Evolutionary conservation across 2,329 filamentous ascomycete species (phyloP).

Genomic region (Geosmithia putterillii): DNA sequence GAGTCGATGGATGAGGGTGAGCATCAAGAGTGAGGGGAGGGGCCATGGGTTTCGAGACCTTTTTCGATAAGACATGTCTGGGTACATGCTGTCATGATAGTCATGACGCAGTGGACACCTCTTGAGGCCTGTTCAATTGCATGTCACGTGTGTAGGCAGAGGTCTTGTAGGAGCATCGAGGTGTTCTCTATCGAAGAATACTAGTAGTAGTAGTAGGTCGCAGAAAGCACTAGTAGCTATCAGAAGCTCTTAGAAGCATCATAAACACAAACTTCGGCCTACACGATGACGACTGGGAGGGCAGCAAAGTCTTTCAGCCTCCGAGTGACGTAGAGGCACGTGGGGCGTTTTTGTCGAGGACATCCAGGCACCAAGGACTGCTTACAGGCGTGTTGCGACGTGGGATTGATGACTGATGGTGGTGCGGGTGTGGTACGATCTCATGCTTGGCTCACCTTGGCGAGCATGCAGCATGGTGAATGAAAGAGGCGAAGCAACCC

Average conservation of each 20-base stretch:
- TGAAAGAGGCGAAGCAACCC: neutral
- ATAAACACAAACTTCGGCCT: neutral
- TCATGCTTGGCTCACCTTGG: no score
- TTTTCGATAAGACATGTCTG: constrained; percentile 21
- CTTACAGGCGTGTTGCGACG: neutral
- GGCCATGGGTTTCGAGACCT: constrained; percentile 29
- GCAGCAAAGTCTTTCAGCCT: neutral
- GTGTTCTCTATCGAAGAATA: no score
- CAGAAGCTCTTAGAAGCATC: neutral
- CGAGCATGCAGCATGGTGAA: neutral
- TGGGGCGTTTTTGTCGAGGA: neutral
- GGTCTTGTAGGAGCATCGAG: no score
- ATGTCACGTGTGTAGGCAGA: no score
- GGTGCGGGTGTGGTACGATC: neutral
- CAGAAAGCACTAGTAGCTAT: neutral
- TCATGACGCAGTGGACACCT: no score
- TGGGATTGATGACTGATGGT: no score
- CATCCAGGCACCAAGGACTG: neutral
- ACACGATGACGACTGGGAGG: neutral
- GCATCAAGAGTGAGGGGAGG: constrained; percentile 23
- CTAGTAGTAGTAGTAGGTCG: no score
- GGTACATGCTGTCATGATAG: neutral
- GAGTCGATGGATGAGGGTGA: constrained; percentile 22
- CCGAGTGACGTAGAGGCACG: neutral
- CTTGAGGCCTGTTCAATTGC: neutral